Percentiles rank a stretch among this genome's conserved stretches.
Conservation (phyloP, 495 filamentous ascomycete species). For the Annulohypoxylon maeteangense region DNA sequence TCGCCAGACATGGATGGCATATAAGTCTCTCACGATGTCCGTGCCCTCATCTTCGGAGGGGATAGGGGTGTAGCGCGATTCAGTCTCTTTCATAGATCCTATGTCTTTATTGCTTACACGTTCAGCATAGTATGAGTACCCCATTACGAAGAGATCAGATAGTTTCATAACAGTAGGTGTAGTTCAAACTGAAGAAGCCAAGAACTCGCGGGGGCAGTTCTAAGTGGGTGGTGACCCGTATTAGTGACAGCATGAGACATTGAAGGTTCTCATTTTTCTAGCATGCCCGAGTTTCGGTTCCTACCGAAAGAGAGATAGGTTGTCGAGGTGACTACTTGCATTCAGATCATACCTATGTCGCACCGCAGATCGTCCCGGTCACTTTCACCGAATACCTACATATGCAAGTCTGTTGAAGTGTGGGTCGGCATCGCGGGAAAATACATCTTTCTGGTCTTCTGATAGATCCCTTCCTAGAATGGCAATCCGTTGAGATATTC, state of each 20-base stretch:
- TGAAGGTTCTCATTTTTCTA: not conserved
- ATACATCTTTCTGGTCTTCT: not conserved
- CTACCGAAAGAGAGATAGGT: not conserved
- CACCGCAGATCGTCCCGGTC: not conserved
- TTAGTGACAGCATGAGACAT: not conserved
- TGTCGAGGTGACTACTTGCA: not conserved
- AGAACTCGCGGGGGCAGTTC: not conserved
- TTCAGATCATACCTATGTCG: not conserved
- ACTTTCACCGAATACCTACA: not conserved
- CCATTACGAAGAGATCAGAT: not conserved
- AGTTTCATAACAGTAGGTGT: not conserved
- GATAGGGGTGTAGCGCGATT: not conserved
- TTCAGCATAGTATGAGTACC: not conserved
- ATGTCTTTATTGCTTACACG: not conserved
- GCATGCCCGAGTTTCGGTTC: not conserved
- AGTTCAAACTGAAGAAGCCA: not conserved
- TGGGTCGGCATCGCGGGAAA: not conserved
- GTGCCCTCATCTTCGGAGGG: not conserved
- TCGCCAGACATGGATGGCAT: not conserved
- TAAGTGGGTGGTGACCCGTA: not conserved
- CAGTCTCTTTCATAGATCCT: not conserved
- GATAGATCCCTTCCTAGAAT: not conserved
- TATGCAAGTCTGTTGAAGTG: not conserved
- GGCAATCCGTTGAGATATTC: not conserved
- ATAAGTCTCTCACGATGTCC: not conserved